phyloP scores from a whole-genome alignment of 116 monocot genomes.

The Papilionanthe hybrid region DNA sequence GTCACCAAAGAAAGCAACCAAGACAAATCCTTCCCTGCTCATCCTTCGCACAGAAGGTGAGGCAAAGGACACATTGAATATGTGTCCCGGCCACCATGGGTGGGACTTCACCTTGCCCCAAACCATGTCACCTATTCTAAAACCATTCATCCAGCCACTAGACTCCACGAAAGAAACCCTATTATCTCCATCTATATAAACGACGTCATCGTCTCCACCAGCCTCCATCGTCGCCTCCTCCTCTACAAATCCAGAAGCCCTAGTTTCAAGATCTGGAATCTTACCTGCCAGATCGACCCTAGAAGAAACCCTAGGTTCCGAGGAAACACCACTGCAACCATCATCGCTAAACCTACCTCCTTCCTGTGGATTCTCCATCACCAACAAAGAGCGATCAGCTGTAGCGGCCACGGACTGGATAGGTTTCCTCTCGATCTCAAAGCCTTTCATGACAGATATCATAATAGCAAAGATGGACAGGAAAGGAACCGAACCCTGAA shows the following conservation, averaged over 20 bases:
- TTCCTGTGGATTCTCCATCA: not conserved
- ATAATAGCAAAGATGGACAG: not conserved
- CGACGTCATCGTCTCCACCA: not conserved
- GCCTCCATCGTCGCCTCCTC: not conserved
- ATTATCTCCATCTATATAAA: not conserved
- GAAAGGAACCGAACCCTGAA: not conserved
- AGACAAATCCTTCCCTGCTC: conserved; percentile 42
- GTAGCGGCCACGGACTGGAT: not conserved
- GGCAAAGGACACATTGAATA: conserved; percentile 69
- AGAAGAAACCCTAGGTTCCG: conserved; percentile 3
- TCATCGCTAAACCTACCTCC: not conserved
- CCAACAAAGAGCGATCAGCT: not conserved
- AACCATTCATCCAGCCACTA: conserved; percentile 39
- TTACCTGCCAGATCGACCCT: not conserved
- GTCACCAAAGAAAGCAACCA: conserved; percentile 95
- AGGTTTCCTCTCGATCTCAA: conserved; percentile 9
- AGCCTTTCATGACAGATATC: conserved; percentile 18
- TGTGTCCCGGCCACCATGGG: conserved; percentile 97
- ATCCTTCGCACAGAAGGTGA: conserved; percentile 42
- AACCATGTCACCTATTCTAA: conserved; percentile 72
- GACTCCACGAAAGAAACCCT: not conserved
- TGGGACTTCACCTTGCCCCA: conserved; percentile 95
- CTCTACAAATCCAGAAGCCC: not conserved
- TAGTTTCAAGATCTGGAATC: not conserved
- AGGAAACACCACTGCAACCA: not conserved